These are phyloP conservation scores for Euphorbia neoarborescens DNA, from an alignment of 441 rosid genomes.

Conservation along the genomic window DNA sequence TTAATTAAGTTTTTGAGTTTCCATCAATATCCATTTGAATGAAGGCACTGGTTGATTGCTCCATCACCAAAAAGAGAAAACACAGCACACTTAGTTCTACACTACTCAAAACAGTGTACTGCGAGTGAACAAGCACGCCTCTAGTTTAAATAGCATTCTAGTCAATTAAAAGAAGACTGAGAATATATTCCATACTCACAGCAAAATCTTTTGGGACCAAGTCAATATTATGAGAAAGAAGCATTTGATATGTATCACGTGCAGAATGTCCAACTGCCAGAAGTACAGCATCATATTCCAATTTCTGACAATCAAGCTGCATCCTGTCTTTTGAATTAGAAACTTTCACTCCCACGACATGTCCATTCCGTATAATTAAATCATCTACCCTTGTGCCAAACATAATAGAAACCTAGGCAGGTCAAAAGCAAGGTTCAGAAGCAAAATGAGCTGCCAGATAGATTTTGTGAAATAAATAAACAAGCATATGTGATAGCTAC, in stretches of 20 bases:
- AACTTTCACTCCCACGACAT: conserved; percentile 61
- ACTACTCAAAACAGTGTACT: neutral
- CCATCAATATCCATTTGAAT: neutral
- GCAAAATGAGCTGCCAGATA: neutral
- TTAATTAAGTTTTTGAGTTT: too few species aligned
- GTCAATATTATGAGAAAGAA: conserved; percentile 71
- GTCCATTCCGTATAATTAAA: conserved; percentile 51
- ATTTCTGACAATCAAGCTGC: conserved; percentile 29
- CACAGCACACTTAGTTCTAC: neutral
- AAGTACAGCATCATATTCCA: conserved; percentile 65
- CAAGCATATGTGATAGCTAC: neutral
- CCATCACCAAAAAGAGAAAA: neutral
- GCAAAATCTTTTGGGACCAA: conserved; percentile 81
- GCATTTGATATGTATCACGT: conserved; percentile 80
- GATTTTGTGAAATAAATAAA: neutral
- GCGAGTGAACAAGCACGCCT: neutral
- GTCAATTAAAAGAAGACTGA: neutral
- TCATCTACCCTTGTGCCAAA: conserved; percentile 84
- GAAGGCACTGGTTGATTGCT: neutral
- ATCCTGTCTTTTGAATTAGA: conserved; percentile 42
- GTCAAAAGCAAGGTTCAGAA: conserved; percentile 14
- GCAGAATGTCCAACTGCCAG: conserved; percentile 97
- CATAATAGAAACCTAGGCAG: conserved; percentile 57
- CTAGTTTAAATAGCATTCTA: neutral
- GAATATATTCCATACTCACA: conserved; percentile 39